Evolutionary conservation across 2,329 filamentous ascomycete species (phyloP), one percentile per base, ranked within the genome.

Genomic region (Diaporthe citrichinensis): DNA sequence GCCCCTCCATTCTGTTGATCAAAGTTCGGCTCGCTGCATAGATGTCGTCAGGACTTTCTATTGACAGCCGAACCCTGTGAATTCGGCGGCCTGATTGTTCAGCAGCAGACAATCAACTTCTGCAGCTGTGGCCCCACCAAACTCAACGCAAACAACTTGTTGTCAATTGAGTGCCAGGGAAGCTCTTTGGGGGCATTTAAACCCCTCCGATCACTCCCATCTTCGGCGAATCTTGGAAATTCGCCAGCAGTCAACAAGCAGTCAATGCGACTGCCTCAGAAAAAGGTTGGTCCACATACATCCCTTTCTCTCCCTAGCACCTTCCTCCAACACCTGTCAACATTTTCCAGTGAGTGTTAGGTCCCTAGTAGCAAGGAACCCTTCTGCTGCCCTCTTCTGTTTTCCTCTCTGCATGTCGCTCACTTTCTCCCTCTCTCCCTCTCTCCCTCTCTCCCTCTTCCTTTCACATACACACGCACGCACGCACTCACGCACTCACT

Each of bases 171-270:
- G 20, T 49, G 15, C 6, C 20, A 49, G 20, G 20, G 0, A 49
- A 17, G 5, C 20, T 23, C 34, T 39, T 36, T 28, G n/a, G n/a
- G 12, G 8, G 9, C 39, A 61, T 20, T 61, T 41, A 34, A 61
- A 41, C 31, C 31, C 28, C 34, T 4, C 12, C 15, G n/a, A 12
- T 3, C n/a, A 1, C 28, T 44, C 14, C 7, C 8, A n/a, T 39
- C 25, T 2, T 1, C 10, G 28, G 17, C 20, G 55, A 58, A 58
- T 34, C 34, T 17, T 23, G 1, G 4, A 31, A 15, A 8, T 44
- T 62, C 39, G 59, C 36, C 59, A 25, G 59, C 59, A 62, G 36
- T 62, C n/a, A 25, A 46, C 5, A 41, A 25, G 59, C 36, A 62
- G 39, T 36, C 36, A 25, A 31, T 12, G 39, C 3, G 39, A 44